A percentile compares a stretch with the other conserved stretches of the same genome.
phyloP scores from a whole-genome alignment of 305 asterid genomes.

The Stenogyne calaminthoides region DNA sequence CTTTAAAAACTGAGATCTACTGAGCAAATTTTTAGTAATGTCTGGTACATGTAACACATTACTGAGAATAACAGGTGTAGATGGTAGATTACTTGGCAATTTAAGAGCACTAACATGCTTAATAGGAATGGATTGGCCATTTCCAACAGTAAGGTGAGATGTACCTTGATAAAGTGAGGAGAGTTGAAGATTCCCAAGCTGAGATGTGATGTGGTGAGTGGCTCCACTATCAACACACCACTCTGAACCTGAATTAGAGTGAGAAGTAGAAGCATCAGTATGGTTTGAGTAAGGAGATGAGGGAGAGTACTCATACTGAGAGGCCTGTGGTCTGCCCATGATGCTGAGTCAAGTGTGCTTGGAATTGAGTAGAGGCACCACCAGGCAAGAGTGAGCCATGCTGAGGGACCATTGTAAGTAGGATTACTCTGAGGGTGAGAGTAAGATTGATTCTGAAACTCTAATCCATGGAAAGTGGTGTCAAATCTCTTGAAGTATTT shows the following conservation, averaged over 20 bases:
- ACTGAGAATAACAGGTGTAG: neutral
- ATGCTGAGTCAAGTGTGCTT: too few relatives aligned
- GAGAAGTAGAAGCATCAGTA: too few relatives aligned
- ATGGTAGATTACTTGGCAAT: neutral
- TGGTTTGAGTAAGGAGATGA: too few relatives aligned
- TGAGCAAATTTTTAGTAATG: neutral
- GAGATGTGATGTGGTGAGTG: neutral
- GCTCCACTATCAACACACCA: neutral
- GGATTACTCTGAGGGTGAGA: too few relatives aligned
- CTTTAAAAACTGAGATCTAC: neutral
- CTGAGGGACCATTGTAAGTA: too few relatives aligned
- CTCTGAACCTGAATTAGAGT: neutral
- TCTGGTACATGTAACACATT: neutral
- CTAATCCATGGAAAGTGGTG: too few relatives aligned
- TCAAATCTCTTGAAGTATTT: too few relatives aligned
- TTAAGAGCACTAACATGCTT: neutral
- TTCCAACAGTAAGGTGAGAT: neutral
- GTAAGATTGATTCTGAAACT: too few relatives aligned
- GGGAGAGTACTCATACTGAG: too few relatives aligned
- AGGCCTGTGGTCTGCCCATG: too few relatives aligned
- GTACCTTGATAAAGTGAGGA: neutral
- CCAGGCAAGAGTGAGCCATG: too few relatives aligned
- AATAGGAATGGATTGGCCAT: neutral
- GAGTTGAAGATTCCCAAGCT: neutral
- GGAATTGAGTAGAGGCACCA: too few relatives aligned